Conservation (phyloP, 1,284 basidiomycete species). For the Malassezia slooffiae region DNA sequence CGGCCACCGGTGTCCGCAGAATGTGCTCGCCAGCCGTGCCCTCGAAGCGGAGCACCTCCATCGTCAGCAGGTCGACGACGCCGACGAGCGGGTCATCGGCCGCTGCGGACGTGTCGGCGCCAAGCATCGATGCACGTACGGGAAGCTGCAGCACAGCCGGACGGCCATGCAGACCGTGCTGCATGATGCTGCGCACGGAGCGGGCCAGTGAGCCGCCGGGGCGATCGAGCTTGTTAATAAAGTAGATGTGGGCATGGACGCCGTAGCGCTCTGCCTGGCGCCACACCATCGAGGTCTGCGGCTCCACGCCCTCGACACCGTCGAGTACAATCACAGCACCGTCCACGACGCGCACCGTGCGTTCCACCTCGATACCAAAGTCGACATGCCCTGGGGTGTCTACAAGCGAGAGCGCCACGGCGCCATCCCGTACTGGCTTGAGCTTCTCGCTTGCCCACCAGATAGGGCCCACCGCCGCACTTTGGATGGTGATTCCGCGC, state of each 20-base stretch:
- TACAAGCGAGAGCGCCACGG: constrained; percentile 61
- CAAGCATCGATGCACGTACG: constrained; percentile 57
- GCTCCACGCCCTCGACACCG: constrained; percentile 79
- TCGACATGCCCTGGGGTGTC: constrained; percentile 86
- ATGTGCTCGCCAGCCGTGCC: constrained; percentile 35
- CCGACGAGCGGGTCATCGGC: constrained; percentile 65
- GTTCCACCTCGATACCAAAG: constrained; percentile 88
- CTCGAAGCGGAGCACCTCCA: constrained; percentile 23
- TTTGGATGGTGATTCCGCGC: constrained; percentile 81
- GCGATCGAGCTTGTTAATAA: constrained; percentile 78
- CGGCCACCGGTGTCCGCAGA: constrained; percentile 7
- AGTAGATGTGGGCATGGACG: constrained; percentile 65
- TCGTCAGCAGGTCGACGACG: constrained; percentile 31
- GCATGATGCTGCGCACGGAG: constrained; percentile 59
- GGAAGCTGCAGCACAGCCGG: constrained; percentile 68
- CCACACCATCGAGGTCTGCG: constrained; percentile 82
- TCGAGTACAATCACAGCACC: constrained; percentile 78
- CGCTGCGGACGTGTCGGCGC: constrained; percentile 55
- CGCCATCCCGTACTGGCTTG: constrained; percentile 51
- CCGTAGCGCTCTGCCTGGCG: constrained; percentile 66
- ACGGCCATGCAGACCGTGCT: constrained; percentile 60
- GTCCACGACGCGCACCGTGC: constrained; percentile 76
- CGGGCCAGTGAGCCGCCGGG: constrained; percentile 65
- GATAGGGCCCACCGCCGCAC: constrained; percentile 73
- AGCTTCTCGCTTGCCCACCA: constrained; percentile 53